Base-by-base conservation (phyloP, 768 basidiomycete genomes). In the Neoboletus subvelutipes region DNA sequence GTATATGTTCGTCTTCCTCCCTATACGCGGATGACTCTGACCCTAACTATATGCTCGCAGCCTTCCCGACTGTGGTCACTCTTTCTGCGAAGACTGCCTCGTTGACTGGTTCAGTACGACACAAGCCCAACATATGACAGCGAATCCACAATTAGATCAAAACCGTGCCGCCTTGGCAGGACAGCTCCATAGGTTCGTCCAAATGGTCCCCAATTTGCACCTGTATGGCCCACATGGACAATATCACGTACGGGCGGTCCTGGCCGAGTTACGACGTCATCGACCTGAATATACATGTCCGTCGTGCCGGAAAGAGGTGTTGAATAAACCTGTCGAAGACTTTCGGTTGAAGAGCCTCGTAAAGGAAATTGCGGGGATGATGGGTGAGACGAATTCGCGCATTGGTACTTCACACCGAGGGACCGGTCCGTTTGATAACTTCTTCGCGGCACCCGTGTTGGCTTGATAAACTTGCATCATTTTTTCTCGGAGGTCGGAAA, bases 61-160 rank as follows among this genome's bases (percentile, higher is more conserved):
- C 6, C 75, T 90, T 22, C 70, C 80, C 7, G 78, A 77, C 40
- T 91, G 88, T 53, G 88, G 88, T 3, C 88, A 91, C 68, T 80
- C 82, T 0, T 89, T 85, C 65, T 91, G 88, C 65, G 73, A 80
- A 58, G 67, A 67, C 6, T 90, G 88, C 61, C 75, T 90, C 9
- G 74, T 77, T 45, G 81, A 84, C 62, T 79, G 78, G 78, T 80
- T 82, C 59, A 71, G 59, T 50, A 80, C 80, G 3, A 78, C 72
- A 0, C 78, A 82, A 49, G 74, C 71, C 0, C 78, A 80, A 58
- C 82, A 87, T 58, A 72, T 81, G 61, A 66, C 71, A 7, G 59
- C 67, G 1, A 67, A 85, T 59, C 85, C 85, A 0, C 62, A 73
- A 10, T 78, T 80, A 62, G 69, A 77, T 50, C 59, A 65, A 34